Base-by-base conservation (phyloP, 257 asterid species). In the Solanum chaucha region DNA sequence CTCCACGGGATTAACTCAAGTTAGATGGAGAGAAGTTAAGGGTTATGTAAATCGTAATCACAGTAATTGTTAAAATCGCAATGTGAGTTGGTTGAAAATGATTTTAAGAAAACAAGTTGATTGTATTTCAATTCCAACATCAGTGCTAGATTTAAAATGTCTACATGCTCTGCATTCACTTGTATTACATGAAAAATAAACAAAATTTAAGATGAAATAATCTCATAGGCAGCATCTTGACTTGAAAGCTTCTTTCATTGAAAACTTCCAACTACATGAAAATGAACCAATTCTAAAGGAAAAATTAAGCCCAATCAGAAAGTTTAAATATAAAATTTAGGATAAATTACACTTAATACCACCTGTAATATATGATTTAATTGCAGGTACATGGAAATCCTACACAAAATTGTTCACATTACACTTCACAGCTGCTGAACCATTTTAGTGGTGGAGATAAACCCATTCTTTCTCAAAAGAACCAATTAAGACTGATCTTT, bases 401-500 rank as follows among this genome's bases (percentile, higher is more conserved):
- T 78, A 14, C 68, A 48, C 68, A 15, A 80, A 80, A 80, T 14
- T 80, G 85, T 48, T 28, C 17, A 78, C 67, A 24, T 78, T 78
- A 75, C 67, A 24, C 24, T 78, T 78, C 84, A 15, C 28, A 17
- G 19, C 28, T 46, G 41, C 28, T 17, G 85, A 46, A 48, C 28
- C 68, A 80, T 28, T 46, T 48, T 48, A 81, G 85, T 46, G 67
- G 28, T 48, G 28, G 30, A 7, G 28, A 80, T 48, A 3, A 70
- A 71, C 32, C 19, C 13, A 48, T 10, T 48, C 19, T 48, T 24
- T 48, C n/a, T 81, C 68, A 90, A 65, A 90, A 85, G 32, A 90
- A 86, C 92, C 89, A 90, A 81, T 90, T 88, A 28, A 90, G 87
- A 71, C 87, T 88, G 20, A 88, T 68, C 86, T 89, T 89, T 68